Evolutionary conservation across 1,284 basidiomycete species (phyloP).

Genomic region (Ustilago lituana): DNA sequence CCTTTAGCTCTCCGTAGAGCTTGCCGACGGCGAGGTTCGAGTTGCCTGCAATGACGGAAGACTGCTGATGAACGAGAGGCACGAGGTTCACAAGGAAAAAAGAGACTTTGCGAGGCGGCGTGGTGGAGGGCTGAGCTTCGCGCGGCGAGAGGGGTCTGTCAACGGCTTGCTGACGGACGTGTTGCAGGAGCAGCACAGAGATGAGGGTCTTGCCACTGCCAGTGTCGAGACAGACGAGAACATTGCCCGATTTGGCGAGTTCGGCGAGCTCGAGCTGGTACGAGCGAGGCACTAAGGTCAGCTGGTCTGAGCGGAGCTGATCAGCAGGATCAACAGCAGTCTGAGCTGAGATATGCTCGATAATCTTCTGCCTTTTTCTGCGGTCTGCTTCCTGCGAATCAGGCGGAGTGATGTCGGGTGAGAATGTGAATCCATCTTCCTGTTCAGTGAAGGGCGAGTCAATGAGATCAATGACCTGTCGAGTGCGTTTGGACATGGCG

Average conservation of each 20-base stretch:
- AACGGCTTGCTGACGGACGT: conserved; percentile 24
- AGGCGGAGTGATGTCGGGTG: neutral
- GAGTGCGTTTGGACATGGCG: conserved; percentile 21
- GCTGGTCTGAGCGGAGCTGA: conserved; percentile 30
- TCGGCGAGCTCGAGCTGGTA: conserved; percentile 41
- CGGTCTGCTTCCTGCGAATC: conserved; percentile 1
- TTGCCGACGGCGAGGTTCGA: conserved; percentile 38
- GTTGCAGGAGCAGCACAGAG: conserved; percentile 51
- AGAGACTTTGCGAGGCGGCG: conserved; percentile 15
- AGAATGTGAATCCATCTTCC: neutral
- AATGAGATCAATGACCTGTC: neutral
- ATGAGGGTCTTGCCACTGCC: conserved; percentile 61
- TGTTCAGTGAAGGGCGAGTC: neutral
- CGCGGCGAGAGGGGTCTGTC: neutral
- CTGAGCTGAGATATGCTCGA: conserved; percentile 19
- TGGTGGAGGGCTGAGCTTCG: neutral
- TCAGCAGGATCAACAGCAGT: conserved; percentile 26
- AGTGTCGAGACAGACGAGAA: conserved; percentile 56
- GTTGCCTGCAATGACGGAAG: conserved; percentile 47
- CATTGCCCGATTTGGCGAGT: conserved; percentile 35
- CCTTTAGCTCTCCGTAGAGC: conserved; percentile 48
- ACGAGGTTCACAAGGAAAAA: conserved; percentile 55
- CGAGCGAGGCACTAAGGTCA: conserved; percentile 25
- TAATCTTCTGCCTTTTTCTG: conserved; percentile 14
- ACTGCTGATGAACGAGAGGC: conserved; percentile 57